These are phyloP conservation scores for Lablab purpureus DNA, from an alignment of 306 rosid species.

Conservation along the genomic window DNA sequence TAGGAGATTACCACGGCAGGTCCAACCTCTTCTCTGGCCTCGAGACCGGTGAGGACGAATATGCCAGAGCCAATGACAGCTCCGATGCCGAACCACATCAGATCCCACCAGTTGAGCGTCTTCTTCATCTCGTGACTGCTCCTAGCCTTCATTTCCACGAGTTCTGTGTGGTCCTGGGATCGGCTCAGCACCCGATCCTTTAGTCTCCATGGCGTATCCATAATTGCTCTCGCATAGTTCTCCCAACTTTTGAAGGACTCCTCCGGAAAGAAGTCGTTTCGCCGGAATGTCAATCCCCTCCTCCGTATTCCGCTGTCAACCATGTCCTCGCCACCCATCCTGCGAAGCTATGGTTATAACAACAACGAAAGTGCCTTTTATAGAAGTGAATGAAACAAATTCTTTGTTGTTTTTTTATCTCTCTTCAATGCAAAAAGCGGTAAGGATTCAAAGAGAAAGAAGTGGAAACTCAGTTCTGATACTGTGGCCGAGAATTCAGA, in stretches of 20 bases:
- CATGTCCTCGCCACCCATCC: conserved; percentile 46
- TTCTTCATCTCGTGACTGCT: conserved; percentile 86
- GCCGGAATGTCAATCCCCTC: conserved; percentile 57
- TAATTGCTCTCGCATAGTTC: conserved; percentile 59
- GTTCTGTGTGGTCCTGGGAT: conserved; percentile 65
- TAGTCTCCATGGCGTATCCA: conserved; percentile 63
- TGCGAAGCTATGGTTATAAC: not conserved
- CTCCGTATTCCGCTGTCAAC: conserved; percentile 44
- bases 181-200: conserved; percentile 61
- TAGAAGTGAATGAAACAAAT: not conserved
- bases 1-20: conserved; percentile 84
- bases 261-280: conserved; percentile 80
- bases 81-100: conserved; percentile 87
- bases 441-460: not conserved
- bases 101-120: conserved; percentile 91
- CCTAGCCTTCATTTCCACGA: conserved; percentile 70
- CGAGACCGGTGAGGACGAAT: conserved; percentile 86
- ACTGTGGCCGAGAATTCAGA: not conserved
- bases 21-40: conserved; percentile 55
- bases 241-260: conserved; percentile 77
- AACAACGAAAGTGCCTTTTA: not conserved
- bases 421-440: not conserved
- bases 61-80: conserved; percentile 88
- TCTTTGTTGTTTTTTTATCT: not conserved
- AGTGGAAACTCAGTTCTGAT: no score